Evolutionary conservation across 1,284 basidiomycete species (phyloP).

Genomic region (Grifola frondosa): DNA sequence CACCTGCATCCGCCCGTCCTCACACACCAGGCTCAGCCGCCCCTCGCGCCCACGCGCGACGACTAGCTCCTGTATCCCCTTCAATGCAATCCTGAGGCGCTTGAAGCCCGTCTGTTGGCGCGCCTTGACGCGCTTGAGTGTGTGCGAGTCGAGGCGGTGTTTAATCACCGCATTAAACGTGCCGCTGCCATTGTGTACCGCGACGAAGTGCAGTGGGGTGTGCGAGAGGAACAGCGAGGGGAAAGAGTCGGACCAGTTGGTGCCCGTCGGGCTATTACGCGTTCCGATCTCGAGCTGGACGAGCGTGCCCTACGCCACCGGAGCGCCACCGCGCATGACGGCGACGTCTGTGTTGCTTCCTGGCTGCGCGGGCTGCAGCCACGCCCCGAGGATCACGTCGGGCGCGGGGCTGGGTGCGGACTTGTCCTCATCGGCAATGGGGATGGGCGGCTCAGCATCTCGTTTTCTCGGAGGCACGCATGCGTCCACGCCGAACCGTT

Average conservation of each 20-base stretch:
- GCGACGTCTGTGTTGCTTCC: conserved; percentile 31
- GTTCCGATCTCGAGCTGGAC: conserved; percentile 50
- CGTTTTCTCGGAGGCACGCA: conserved; percentile 15
- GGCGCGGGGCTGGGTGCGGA: conserved; percentile 35
- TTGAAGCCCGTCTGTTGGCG: conserved; percentile 35
- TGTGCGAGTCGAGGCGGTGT: conserved; percentile 35
- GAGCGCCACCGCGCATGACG: conserved; percentile 38
- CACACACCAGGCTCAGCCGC: conserved; percentile 46
- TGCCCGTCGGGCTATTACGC: conserved; percentile 25
- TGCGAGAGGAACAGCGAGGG: conserved; percentile 56
- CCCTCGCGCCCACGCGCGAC: conserved; percentile 42
- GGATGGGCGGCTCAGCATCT: background rate
- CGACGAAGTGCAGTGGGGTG: conserved; percentile 49
- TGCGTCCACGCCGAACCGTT: conserved; percentile 33
- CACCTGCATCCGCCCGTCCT: conserved; percentile 38
- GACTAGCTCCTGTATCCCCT: conserved; percentile 40
- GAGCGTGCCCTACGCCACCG: conserved; percentile 42
- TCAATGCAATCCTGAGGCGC: conserved; percentile 40
- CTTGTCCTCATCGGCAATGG: conserved; percentile 38
- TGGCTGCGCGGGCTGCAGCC: background rate
- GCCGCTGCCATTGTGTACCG: conserved; percentile 43
- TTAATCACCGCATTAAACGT: conserved; percentile 43
- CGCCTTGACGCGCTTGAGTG: conserved; percentile 31
- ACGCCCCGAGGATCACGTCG: background rate
- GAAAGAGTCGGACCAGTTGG: conserved; percentile 46